Conservation (phyloP, 345 rosid genomes). For the Citrus inodora region DNA sequence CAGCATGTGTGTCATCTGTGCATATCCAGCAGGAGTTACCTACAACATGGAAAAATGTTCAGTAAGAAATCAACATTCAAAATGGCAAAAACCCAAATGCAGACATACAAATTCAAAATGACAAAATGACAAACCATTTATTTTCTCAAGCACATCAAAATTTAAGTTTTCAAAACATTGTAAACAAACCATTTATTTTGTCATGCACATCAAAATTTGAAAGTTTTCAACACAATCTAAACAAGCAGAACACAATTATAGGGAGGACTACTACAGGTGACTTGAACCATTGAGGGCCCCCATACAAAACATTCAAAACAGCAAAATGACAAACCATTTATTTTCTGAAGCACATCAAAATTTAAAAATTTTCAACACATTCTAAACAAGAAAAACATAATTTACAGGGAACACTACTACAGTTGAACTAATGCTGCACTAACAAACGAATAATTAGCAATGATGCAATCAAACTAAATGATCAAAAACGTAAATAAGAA, state of each 20-base stretch:
- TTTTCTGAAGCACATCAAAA: neutral
- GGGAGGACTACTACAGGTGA: neutral
- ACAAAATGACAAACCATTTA: neutral
- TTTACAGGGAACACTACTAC: neutral
- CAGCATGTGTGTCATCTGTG: constrained; percentile 79
- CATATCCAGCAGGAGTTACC: constrained; percentile 93
- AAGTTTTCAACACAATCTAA: neutral
- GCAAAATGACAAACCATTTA: neutral
- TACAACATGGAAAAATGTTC: constrained; percentile 13
- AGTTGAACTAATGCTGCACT: neutral
- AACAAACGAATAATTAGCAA: neutral
- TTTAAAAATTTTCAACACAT: neutral
- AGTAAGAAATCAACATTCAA: neutral
- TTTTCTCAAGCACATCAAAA: neutral
- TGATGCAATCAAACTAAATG: neutral
- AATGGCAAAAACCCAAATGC: neutral
- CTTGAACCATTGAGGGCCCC: neutral
- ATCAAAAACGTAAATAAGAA: neutral
- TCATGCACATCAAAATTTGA: neutral
- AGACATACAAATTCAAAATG: neutral
- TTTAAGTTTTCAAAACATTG: neutral
- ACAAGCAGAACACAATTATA: neutral
- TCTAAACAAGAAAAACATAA: neutral
- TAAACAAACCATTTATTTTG: neutral
- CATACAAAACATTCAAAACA: neutral